Percentiles rank a stretch among this genome's conserved stretches.
phyloP scores from a whole-genome alignment of 2,329 filamentous ascomycete genomes.

The Nemania serpens region DNA sequence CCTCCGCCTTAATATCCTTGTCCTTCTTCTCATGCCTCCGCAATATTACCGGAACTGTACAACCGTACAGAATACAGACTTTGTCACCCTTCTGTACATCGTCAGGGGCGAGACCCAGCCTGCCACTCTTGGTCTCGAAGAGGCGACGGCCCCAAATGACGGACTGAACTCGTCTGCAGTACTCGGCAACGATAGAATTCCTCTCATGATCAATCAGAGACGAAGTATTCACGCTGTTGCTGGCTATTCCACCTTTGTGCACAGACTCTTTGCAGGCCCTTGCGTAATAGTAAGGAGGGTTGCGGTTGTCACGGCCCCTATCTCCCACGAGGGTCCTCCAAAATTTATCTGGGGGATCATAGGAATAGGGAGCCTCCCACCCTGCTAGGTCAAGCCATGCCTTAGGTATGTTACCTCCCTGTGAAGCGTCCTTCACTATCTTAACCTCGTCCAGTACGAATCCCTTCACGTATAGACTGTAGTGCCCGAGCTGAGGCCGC shows the following conservation, averaged over 20 bases:
- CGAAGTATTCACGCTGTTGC: neutral
- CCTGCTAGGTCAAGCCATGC: neutral
- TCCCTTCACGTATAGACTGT: slow-evolving; percentile 1
- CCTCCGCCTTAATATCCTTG: neutral
- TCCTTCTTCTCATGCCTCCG: neutral
- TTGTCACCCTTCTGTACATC: neutral
- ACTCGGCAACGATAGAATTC: slow-evolving; percentile 1
- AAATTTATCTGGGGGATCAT: neutral
- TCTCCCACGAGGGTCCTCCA: slow-evolving; percentile 1
- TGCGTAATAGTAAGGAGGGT: neutral
- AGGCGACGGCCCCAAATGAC: slow-evolving; percentile 2
- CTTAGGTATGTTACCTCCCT: slow-evolving; percentile 2
- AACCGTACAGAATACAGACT: slow-evolving; percentile 1
- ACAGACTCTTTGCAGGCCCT: slow-evolving; percentile 1
- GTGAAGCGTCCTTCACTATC: neutral
- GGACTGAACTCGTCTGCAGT: neutral
- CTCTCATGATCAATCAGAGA: neutral
- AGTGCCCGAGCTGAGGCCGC: slow-evolving; percentile 1
- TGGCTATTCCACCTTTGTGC: neutral
- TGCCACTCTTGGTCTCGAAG: neutral
- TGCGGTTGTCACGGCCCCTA: neutral
- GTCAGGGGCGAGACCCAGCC: neutral
- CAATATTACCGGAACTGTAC: neutral
- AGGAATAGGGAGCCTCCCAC: neutral
- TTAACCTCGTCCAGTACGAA: neutral